Base-by-base conservation (phyloP, 108 stramenopile species). In the Schizochytrium sp. region DNA sequence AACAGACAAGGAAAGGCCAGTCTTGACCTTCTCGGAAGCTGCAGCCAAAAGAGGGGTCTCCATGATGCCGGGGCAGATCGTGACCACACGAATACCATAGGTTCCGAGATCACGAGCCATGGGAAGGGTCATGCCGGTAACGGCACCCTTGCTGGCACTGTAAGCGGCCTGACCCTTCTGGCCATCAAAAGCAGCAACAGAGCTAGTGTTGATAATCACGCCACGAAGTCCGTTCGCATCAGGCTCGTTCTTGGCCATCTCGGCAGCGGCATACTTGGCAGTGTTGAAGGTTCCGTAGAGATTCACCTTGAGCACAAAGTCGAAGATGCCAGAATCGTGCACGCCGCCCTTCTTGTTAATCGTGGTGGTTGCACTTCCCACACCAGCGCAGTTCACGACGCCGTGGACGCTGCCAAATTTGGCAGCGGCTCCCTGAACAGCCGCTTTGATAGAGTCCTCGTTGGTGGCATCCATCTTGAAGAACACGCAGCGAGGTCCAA, bases 101-200 rank as follows among this genome's bases (percentile, higher is more conserved):
- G 92, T 88, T 53, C 97, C 94, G 49, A 99, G 89, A 88, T 99
- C 98, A 72, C 98, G 90, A 4, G 98, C 97, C 91, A 97, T 91
- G 17, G 98, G 97, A n/a, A 99, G 93, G 44, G 95, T 95, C 60
- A 95, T 60, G 56, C 91, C 95, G 46, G 94, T 96, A 45, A 99
- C 91, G 1, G 96, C 98, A 55, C 95, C 97, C 91, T 99, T 99
- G 88, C 94, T 94, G 0, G 97, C 94, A 12, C 96, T 92, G 89
- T 99, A 99, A 17, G 98, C 97, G 44, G 94, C 95, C 92, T 97
- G 96, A 2, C 97, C 97, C 13, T 94, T 93, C 91, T 98, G 98
- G 41, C 98, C 98, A 46, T 99, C 98, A 88, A 93, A 97, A 5
- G 98, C 98, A 8, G 98, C 98, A 49, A 99, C 94, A 58, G 93